Percentiles rank a stretch among this genome's conserved stretches.
Evolutionary conservation across 1,284 basidiomycete species (phyloP).

Genomic region (Rhodotorula sp.): DNA sequence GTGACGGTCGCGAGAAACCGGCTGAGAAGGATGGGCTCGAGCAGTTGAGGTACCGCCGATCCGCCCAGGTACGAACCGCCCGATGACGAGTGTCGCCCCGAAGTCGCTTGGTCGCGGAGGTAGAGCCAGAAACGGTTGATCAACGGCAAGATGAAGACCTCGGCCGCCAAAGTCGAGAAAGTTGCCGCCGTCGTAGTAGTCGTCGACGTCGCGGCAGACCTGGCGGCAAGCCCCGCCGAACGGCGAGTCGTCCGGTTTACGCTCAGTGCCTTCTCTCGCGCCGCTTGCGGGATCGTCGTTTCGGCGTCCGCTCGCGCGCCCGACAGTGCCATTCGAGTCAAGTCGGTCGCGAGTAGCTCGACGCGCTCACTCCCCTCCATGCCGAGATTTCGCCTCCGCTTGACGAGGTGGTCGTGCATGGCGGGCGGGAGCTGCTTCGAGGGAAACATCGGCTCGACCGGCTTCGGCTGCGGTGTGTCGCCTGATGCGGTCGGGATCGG

Average conservation of each 20-base stretch:
- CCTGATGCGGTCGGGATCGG: conserved; percentile 2
- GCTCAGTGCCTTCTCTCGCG: conserved; percentile 71
- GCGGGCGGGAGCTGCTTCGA: conserved; percentile 24
- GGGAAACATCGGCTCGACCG: conserved; percentile 8
- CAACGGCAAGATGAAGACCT: conserved; percentile 80
- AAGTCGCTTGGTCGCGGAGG: conserved; percentile 72
- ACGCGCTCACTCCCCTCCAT: not conserved
- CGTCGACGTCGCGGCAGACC: not conserved
- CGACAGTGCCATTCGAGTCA: conserved; percentile 62
- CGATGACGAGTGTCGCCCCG: conserved; percentile 54
- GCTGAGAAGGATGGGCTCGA: conserved; percentile 70
- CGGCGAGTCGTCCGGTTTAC: conserved; percentile 50
- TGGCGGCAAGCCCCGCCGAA: not conserved
- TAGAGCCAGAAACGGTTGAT: conserved; percentile 89
- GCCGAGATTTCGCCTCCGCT: not conserved
- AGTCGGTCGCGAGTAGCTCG: conserved; percentile 59
- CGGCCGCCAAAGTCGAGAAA: conserved; percentile 75
- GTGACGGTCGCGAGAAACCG: conserved; percentile 72
- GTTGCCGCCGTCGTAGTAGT: not conserved
- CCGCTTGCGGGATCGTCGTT: conserved; percentile 59
- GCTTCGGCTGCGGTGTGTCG: no score
- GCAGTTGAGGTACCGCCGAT: conserved; percentile 63
- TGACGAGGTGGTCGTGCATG: conserved; percentile 18
- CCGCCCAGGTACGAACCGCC: conserved; percentile 55
- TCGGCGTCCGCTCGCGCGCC: conserved; percentile 56